Base-by-base conservation (phyloP, 129 eudicot species). In the Helianthus tuberosus region DNA sequence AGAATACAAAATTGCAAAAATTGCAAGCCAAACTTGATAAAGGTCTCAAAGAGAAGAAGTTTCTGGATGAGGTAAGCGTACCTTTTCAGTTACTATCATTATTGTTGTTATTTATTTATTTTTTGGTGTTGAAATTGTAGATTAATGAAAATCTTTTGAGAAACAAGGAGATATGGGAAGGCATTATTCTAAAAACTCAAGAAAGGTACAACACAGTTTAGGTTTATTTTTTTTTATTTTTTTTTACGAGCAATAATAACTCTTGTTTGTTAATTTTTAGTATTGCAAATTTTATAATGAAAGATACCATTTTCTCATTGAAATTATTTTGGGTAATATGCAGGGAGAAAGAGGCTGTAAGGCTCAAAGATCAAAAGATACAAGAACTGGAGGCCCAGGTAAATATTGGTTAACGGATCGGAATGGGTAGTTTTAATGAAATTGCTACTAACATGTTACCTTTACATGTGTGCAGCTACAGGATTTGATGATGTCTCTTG, bases 321-420 rank as follows among this genome's bases (percentile, higher is more conserved):
- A 69, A 46, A 14, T 62, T 16, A 63, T 29, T 14, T 39, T 53
- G 82, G 50, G 49, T 23, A n/a, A 51, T 75, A 76, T 69, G 36
- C 47, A 93, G 98, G 96, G 92, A 88, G 83, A 86, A 77, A 79
- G 82, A 80, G 71, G 85, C 86, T 64, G 17, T 79, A 66, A 75
- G 81, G 69, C 61, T 72, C 49, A 90, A 88, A 84, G 93, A 90
- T 48, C 71, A 75, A n/a, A 90, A 81, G 79, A 90, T 94, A 82
- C 86, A 86, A 57, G 93, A 88, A 64, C 76, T 90, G 72, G 97
- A 94, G 80, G 86, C 86, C 70, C 96, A 94, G 97, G 97, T 90
- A 82, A 38, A n/a, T 6, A 35, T 38, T 14, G 27, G 27, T 63
- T 63, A n/a, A 63, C n/a, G 27, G 44, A 29, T 62, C 17, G 14